These are phyloP conservation scores for Neonectria punicea DNA, from an alignment of 2,329 filamentous ascomycete species.

Conservation along the genomic window DNA sequence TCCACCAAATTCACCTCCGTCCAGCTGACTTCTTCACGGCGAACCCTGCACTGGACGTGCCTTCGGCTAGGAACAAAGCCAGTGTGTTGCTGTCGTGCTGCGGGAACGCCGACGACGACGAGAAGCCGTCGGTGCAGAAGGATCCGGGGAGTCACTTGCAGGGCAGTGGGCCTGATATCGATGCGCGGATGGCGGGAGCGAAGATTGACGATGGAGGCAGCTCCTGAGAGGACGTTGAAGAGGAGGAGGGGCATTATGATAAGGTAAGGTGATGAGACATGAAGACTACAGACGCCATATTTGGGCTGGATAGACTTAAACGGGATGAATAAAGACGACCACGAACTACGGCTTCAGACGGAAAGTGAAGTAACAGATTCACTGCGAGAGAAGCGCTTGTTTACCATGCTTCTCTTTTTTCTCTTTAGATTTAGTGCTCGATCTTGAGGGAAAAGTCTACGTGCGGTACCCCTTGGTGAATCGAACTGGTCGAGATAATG, in stretches of 20 bases:
- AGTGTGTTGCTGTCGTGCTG: constrained; percentile 55
- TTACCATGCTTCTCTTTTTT: background rate
- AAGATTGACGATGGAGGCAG: constrained; percentile 25
- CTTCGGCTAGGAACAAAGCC: constrained; percentile 49
- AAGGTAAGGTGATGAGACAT: background rate
- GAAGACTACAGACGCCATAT: background rate
- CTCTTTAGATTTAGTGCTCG: constrained; percentile 46
- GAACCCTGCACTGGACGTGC: constrained; percentile 60
- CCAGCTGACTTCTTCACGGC: constrained; percentile 59
- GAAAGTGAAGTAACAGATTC: background rate
- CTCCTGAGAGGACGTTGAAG: constrained; percentile 3
- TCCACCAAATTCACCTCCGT: constrained; percentile 27
- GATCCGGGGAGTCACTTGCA: constrained; percentile 48
- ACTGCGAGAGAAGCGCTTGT: background rate
- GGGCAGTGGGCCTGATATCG: constrained; percentile 32
- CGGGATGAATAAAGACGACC: background rate
- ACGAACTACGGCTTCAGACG: background rate
- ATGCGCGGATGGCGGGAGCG: constrained; percentile 34
- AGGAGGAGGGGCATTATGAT: background rate
- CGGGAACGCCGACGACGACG: constrained; percentile 16
- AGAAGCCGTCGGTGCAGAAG: constrained; percentile 40
- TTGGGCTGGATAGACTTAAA: background rate
- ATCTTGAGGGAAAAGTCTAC: constrained; percentile 98
- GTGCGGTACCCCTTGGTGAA: constrained; percentile 94
- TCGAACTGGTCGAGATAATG: constrained; percentile 94